These are phyloP conservation scores for Thraustochytrium striatum DNA, from an alignment of 352 stramenopile genomes.

Conservation along the genomic window DNA sequence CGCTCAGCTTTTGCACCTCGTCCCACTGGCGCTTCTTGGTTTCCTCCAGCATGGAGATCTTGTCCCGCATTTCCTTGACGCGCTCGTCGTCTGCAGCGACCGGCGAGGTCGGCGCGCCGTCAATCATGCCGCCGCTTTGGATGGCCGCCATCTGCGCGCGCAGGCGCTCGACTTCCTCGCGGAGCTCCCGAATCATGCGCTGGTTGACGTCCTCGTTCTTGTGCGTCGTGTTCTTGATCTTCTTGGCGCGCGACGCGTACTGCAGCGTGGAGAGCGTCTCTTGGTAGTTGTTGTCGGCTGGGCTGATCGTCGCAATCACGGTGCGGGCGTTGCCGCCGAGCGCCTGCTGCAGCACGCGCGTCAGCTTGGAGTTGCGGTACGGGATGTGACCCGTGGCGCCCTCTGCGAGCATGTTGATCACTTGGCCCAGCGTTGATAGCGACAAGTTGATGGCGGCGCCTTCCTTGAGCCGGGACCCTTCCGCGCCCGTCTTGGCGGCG, in stretches of 20 bases:
- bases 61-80: constrained; percentile 75
- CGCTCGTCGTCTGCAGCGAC: constrained; percentile 46
- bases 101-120: constrained; percentile 8
- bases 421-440: constrained; percentile 79
- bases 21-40: constrained; percentile 81
- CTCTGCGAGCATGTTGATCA: constrained; percentile 81
- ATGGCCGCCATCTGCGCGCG: constrained; percentile 64
- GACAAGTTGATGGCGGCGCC: constrained; percentile 85
- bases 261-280: constrained; percentile 86
- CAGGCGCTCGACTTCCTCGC: constrained; percentile 82
- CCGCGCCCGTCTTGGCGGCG: constrained; percentile 64
- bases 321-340: constrained; percentile 83
- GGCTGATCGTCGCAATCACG: constrained; percentile 82
- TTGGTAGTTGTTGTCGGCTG: constrained; percentile 83
- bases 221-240: constrained; percentile 80
- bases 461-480: constrained; percentile 77
- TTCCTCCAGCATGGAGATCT: constrained; percentile 72
- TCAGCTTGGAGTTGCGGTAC: constrained; percentile 85
- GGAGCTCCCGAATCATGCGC: constrained; percentile 79
- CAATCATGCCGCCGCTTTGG: neutral
- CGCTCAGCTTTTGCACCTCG: constrained; percentile 74
- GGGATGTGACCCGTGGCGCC: constrained; percentile 78
- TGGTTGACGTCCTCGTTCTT: constrained; percentile 88
- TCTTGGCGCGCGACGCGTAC: constrained; percentile 85
- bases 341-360: constrained; percentile 75